These are phyloP conservation scores for Aspergillus haitiensis DNA, from an alignment of 495 filamentous ascomycete genomes.

Conservation along the genomic window DNA sequence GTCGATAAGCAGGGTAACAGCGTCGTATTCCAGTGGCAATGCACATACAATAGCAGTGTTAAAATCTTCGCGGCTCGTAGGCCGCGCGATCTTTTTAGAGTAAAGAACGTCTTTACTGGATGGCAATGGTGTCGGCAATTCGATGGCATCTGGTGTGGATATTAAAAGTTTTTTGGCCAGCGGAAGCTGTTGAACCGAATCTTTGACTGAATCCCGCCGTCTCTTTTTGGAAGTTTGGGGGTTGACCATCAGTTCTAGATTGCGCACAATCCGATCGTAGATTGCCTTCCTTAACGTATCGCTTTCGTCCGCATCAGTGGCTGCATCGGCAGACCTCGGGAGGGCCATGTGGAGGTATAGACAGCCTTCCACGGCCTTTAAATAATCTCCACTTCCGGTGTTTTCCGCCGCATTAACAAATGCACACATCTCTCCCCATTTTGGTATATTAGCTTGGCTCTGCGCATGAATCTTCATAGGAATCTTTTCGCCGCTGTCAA, in stretches of 20 bases:
- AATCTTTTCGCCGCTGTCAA: too few relatives aligned
- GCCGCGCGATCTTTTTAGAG: not conserved
- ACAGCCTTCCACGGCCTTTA: not conserved
- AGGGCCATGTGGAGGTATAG: not conserved
- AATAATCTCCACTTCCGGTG: not conserved
- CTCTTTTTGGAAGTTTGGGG: not conserved
- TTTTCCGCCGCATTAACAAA: not conserved
- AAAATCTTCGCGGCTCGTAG: slow-evolving; percentile 15
- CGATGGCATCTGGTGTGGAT: not conserved
- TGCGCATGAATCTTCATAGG: too few relatives aligned
- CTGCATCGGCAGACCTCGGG: not conserved
- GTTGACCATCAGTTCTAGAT: not conserved
- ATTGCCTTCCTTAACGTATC: not conserved
- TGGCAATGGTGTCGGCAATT: too few relatives aligned
- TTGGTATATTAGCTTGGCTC: not conserved
- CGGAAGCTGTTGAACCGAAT: not conserved
- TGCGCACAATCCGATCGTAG: not conserved
- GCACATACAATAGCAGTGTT: slow-evolving; percentile 43
- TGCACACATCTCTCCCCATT: not conserved
- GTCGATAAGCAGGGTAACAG: slow-evolving; percentile 26
- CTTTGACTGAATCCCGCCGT: not conserved
- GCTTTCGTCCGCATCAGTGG: not conserved
- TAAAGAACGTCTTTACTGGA: too few relatives aligned
- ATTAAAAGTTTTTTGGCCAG: not conserved
- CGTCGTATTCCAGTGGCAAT: slow-evolving; percentile 33